A percentile compares a stretch with the other conserved stretches of the same genome.
These are phyloP conservation scores for Xanthoconium separans DNA, from an alignment of 1,284 basidiomycete species.

Conservation along the genomic window DNA sequence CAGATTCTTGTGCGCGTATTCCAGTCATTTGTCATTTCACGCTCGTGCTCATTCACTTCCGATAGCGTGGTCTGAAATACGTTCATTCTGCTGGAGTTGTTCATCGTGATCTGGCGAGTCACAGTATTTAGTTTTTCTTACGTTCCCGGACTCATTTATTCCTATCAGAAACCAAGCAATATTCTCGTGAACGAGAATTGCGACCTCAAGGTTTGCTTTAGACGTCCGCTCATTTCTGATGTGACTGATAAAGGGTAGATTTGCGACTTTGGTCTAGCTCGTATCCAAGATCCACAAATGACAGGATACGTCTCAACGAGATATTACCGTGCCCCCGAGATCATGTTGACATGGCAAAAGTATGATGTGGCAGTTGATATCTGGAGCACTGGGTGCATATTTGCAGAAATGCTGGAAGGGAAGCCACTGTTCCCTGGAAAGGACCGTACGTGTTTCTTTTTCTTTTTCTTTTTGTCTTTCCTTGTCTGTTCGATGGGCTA, in stretches of 20 bases:
- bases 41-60: slow-evolving; percentile 2
- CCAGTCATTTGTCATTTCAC: background rate
- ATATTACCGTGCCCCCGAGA: slow-evolving; percentile 98
- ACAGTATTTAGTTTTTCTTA: background rate
- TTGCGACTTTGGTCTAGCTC: slow-evolving; percentile 97
- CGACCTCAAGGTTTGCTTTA: slow-evolving; percentile 74
- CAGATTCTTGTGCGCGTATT: slow-evolving; percentile 81
- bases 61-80: slow-evolving; percentile 94
- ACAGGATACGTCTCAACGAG: slow-evolving; percentile 99
- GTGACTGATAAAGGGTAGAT: slow-evolving; percentile 54
- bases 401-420: slow-evolving; percentile 99
- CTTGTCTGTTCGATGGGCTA: background rate
- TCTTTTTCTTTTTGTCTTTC: background rate
- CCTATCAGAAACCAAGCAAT: slow-evolving; percentile 90
- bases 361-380: slow-evolving; percentile 99
- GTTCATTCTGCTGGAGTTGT: slow-evolving; percentile 99
- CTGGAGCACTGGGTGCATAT: slow-evolving; percentile 99
- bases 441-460: slow-evolving; percentile 69
- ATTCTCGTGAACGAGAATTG: slow-evolving; percentile 99
- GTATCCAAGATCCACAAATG: slow-evolving; percentile 99
- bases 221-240: slow-evolving; percentile 3
- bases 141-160: background rate
- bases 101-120: slow-evolving; percentile 86
- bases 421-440: slow-evolving; percentile 99
- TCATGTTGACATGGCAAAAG: slow-evolving; percentile 99